Conservation (phyloP, 768 basidiomycete species). For the Leccinum subgranulosum region DNA sequence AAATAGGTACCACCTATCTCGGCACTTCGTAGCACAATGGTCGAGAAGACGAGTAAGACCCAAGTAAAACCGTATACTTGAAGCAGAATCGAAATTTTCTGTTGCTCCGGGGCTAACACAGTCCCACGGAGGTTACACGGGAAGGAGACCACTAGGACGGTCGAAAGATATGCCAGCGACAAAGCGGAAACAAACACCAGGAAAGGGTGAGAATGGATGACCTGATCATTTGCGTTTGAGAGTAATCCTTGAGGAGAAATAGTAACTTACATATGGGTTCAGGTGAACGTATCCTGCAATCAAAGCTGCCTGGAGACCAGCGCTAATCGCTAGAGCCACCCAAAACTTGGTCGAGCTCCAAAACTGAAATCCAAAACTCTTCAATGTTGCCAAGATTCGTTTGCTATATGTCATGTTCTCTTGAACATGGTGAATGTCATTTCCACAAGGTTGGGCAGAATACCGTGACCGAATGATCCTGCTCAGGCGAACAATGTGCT, state of each 20-base stretch:
- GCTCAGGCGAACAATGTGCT: slow-evolving; percentile 23
- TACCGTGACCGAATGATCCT: slow-evolving; percentile 15
- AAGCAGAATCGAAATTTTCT: slow-evolving; percentile 49
- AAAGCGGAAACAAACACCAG: slow-evolving; percentile 47
- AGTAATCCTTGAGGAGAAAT: background rate
- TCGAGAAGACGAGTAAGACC: slow-evolving; percentile 52
- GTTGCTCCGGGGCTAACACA: slow-evolving; percentile 33
- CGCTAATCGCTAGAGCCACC: slow-evolving; percentile 47
- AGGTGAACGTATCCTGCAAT: slow-evolving; percentile 48
- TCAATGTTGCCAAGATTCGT: slow-evolving; percentile 25
- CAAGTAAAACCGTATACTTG: slow-evolving; percentile 59
- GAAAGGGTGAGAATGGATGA: slow-evolving; percentile 56
- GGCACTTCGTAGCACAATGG: slow-evolving; percentile 39
- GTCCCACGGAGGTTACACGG: slow-evolving; percentile 24
- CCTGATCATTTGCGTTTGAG: slow-evolving; percentile 35
- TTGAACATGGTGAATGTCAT: background rate
- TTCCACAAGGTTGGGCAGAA: background rate
- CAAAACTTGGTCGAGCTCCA: slow-evolving; percentile 64
- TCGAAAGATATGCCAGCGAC: slow-evolving; percentile 49
- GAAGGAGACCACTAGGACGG: slow-evolving; percentile 41
- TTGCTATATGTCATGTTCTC: slow-evolving; percentile 7
- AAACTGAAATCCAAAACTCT: slow-evolving; percentile 26
- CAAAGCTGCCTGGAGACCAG: slow-evolving; percentile 46
- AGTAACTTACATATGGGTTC: slow-evolving; percentile 57
- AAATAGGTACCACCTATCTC: slow-evolving; percentile 56